Conservation (phyloP, 2,329 filamentous ascomycete genomes). For the Diaporthe batatas region DNA sequence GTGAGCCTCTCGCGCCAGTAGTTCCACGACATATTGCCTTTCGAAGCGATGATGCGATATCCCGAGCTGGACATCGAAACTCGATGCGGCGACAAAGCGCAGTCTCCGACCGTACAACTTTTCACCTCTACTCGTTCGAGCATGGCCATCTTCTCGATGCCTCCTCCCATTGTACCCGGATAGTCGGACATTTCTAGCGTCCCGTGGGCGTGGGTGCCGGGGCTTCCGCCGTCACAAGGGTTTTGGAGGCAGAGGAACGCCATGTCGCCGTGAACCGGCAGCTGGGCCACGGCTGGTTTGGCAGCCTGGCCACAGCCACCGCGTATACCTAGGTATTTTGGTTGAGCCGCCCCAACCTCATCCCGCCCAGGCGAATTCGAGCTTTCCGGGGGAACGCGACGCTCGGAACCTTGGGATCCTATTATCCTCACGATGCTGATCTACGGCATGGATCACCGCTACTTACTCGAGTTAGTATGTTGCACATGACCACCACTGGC, state of each 20-base stretch:
- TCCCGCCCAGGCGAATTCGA: background rate
- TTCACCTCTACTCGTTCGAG: background rate
- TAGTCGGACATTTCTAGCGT: background rate
- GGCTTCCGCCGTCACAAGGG: background rate
- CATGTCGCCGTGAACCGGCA: background rate
- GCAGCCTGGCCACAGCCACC: background rate
- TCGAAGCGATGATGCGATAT: background rate
- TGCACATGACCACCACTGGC: background rate
- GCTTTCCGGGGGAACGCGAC: background rate
- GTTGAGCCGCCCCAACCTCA: background rate
- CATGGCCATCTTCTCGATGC: background rate
- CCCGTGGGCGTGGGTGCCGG: constrained; percentile 10
- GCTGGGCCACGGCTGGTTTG: constrained; percentile 3
- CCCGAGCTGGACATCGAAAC: background rate
- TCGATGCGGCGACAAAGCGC: too few species aligned
- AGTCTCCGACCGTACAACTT: background rate
- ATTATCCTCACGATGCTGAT: background rate
- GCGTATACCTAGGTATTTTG: background rate
- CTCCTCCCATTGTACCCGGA: background rate
- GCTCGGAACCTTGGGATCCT: background rate
- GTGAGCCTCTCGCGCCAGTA: background rate
- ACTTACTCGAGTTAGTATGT: constrained; percentile 7
- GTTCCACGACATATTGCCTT: background rate
- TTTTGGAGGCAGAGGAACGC: background rate
- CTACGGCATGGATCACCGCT: background rate